Evolutionary conservation across 2,329 filamentous ascomycete species (phyloP).

Genomic region (Colletotrichum brevisporum): DNA sequence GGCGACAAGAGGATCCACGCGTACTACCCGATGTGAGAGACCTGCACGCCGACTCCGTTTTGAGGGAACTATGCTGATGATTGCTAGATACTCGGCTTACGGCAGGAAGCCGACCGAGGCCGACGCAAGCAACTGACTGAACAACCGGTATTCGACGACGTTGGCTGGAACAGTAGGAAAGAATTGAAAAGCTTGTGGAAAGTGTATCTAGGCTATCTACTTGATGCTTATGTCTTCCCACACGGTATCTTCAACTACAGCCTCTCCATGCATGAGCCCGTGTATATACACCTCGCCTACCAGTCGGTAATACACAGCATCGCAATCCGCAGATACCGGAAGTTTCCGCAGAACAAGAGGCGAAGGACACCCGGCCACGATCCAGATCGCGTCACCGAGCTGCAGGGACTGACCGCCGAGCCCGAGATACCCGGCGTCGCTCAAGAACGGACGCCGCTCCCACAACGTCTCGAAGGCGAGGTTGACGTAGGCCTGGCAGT

Average conservation of each 20-base stretch:
- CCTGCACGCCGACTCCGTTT: not conserved
- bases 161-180: too few species aligned
- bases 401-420: slow-evolving; percentile 22
- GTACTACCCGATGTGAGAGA: slow-evolving; percentile 7
- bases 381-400: slow-evolving; percentile 23
- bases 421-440: slow-evolving; percentile 22
- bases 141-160: not conserved
- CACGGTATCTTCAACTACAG: not conserved
- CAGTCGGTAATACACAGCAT: not conserved
- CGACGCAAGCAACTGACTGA: not conserved
- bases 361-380: slow-evolving; percentile 32
- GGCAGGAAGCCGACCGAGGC: slow-evolving; percentile 2
- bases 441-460: slow-evolving; percentile 28
- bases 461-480: slow-evolving; percentile 31
- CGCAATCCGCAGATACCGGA: not conserved
- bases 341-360: slow-evolving; percentile 12
- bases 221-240: slow-evolving; percentile 27
- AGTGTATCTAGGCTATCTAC: not conserved
- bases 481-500: slow-evolving; percentile 31
- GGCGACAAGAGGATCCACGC: slow-evolving; percentile 12
- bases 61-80: not conserved
- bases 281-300: slow-evolving; percentile 27
- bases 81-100: slow-evolving; percentile 5
- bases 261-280: slow-evolving; percentile 37
- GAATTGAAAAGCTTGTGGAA: not conserved